Base-by-base conservation (phyloP, 371 early-diverging fungal species). In the Mortierella sp. region DNA sequence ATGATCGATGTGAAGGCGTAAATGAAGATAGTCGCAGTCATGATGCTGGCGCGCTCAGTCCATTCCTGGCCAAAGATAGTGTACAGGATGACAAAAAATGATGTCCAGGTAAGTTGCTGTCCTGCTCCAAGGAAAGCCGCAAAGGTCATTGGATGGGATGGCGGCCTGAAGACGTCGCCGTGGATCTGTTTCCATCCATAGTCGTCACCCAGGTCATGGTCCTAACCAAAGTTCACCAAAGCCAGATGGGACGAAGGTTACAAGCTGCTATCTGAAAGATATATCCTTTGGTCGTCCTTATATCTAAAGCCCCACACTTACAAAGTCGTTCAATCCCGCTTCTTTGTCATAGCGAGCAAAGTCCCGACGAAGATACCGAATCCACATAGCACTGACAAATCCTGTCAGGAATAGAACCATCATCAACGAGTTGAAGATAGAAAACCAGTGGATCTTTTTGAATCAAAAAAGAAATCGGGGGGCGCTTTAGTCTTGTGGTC, bases 121-220 rank as follows among this genome's bases (percentile, higher is more conserved):
- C 95, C 95, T 21, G 91, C 88, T 26, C 95, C 95, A 57, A 90
- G 70, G 21, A 89, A 80, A 1, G 92, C 89, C 2, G 91, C 85
- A 70, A 95, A 80, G 0, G 91, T 52, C 74, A 89, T 87, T 24
- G 91, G 81, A 16, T 85, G 84, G 34, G 87, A 80, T 27, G 95
- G 94, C 16, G 92, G 84, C 38, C 95, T 85, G 80, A 95, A 94
- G 0, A 94, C 93, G 74, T 95, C 95, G 7, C 92, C 94, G 55
- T 95, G 94, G 1, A 95, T 89, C 66, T 91, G 92, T 71, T 94
- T 94, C 95, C 95, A 95, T 3, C 95, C 95, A 82, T 90, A 94
- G 51, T 95, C 95, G 61, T 94, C 94, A 6, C 91, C 93, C 19
- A 94, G 79, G 71, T 94, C 93, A 21, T 89, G 85, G 63, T 93